A percentile compares a stretch with the other conserved stretches of the same genome.
phyloP scores from a whole-genome alignment of 2,329 filamentous ascomycete genomes.

The Emydomyces testavorans region DNA sequence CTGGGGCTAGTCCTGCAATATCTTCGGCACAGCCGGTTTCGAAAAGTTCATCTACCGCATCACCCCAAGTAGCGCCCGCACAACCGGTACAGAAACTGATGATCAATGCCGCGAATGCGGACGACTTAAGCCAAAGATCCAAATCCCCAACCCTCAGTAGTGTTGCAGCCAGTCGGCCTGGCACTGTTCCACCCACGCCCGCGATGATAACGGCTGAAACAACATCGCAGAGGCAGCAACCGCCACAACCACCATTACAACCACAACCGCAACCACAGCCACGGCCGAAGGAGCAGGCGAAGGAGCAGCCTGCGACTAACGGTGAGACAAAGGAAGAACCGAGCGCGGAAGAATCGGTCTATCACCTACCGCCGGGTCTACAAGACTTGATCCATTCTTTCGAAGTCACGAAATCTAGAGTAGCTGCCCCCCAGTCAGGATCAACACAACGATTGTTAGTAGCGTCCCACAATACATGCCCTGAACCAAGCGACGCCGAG shows the following conservation, averaged over 20 bases:
- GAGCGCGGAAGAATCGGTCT: slow-evolving; percentile 69
- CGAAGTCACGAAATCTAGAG: slow-evolving; percentile 65
- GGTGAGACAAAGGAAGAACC: slow-evolving; percentile 41
- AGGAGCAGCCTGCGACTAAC: slow-evolving; percentile 27
- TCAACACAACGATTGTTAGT: slow-evolving; percentile 63
- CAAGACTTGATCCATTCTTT: slow-evolving; percentile 87
- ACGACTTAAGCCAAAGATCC: slow-evolving; percentile 34
- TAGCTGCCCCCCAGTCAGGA: slow-evolving; percentile 49
- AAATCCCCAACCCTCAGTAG: slow-evolving; percentile 44
- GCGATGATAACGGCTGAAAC: slow-evolving; percentile 38
- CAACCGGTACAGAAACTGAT: slow-evolving; percentile 35
- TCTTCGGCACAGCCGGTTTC: slow-evolving; percentile 39
- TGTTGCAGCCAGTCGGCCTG: slow-evolving; percentile 30
- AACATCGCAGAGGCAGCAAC: slow-evolving; percentile 21
- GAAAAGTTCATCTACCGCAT: slow-evolving; percentile 48
- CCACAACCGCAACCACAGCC: slow-evolving; percentile 32
- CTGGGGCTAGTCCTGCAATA: slow-evolving; percentile 48
- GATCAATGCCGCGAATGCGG: slow-evolving; percentile 30
- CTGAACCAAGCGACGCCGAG: slow-evolving; percentile 68
- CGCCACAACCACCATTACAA: slow-evolving; percentile 39
- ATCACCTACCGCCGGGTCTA: slow-evolving; percentile 77
- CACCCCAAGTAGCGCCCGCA: slow-evolving; percentile 41
- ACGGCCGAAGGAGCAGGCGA: slow-evolving; percentile 44
- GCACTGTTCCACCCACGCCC: slow-evolving; percentile 37
- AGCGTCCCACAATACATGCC: slow-evolving; percentile 60